Percentiles rank a stretch among this genome's conserved stretches.
These are phyloP conservation scores for Trichoderma guizhouense DNA, from an alignment of 2,329 filamentous ascomycete species.

Conservation along the genomic window DNA sequence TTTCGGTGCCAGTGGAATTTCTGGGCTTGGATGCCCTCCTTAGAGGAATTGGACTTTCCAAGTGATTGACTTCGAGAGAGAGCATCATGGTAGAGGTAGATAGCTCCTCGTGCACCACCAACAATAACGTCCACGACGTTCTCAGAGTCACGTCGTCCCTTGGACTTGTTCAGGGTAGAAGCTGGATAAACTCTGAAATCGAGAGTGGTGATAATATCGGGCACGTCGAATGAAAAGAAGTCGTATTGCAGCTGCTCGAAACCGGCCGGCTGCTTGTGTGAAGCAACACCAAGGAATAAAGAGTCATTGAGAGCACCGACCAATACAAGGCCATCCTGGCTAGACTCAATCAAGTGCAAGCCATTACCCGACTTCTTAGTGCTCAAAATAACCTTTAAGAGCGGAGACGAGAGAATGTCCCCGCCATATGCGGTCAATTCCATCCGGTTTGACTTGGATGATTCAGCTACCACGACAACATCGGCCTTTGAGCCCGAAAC, in stretches of 20 bases:
- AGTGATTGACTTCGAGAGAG: constrained; percentile 54
- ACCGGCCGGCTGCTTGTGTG: constrained; percentile 22
- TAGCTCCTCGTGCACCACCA: constrained; percentile 71
- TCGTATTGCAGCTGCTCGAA: constrained; percentile 44
- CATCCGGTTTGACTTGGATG: constrained; percentile 32
- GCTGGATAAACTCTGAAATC: constrained; percentile 52
- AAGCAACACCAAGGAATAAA: constrained; percentile 34
- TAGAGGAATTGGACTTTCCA: constrained; percentile 37
- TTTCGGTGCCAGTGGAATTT: constrained; percentile 90
- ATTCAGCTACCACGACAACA: constrained; percentile 47
- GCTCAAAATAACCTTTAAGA: constrained; percentile 36
- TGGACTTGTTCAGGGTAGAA: constrained; percentile 20
- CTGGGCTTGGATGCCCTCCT: constrained; percentile 54
- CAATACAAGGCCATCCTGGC: constrained; percentile 56
- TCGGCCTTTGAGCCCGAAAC: constrained; percentile 39
- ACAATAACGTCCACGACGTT: constrained; percentile 68
- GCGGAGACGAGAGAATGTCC: constrained; percentile 27
- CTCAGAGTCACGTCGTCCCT: constrained; percentile 29
- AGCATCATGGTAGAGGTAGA: constrained; percentile 79
- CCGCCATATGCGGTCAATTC: constrained; percentile 47
- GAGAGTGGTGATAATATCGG: constrained; percentile 64
- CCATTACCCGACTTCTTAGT: constrained; percentile 36
- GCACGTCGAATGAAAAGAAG: constrained; percentile 56
- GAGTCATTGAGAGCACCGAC: constrained; percentile 39
- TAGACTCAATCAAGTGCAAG: constrained; percentile 44